Evolutionary conservation across 352 stramenopile genomes (phyloP).

Genomic region (Blastocystis sp.): DNA sequence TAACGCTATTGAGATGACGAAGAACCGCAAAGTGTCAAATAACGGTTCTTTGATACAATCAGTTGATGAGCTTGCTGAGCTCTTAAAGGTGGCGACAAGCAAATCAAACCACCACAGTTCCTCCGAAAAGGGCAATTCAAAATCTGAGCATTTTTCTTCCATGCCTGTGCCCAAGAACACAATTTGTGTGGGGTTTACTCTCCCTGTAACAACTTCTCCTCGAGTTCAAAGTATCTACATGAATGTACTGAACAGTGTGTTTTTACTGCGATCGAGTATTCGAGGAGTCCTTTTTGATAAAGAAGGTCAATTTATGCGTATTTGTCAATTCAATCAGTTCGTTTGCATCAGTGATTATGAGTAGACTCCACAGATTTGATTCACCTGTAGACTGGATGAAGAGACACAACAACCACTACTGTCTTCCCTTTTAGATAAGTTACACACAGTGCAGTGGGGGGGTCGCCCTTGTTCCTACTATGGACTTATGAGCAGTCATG

Average conservation of each 20-base stretch:
- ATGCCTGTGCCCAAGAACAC: background rate
- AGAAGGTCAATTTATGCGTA: background rate
- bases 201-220: background rate
- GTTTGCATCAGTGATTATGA: background rate
- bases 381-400: background rate
- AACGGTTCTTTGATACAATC: background rate
- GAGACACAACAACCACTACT: background rate
- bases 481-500: background rate
- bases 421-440: background rate
- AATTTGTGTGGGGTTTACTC: background rate
- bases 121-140: no score
- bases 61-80: background rate
- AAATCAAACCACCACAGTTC: no score
- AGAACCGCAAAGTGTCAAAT: background rate
- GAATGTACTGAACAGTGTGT: background rate
- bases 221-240: background rate
- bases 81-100: background rate
- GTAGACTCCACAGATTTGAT: background rate
- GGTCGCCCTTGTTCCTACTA: background rate
- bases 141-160: background rate
- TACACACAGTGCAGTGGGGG: background rate
- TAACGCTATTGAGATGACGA: background rate
- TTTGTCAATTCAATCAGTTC: background rate
- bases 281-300: slow-evolving; percentile 1
- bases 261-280: background rate